Evolutionary conservation across 176 grass and related monocot genomes (phyloP), one percentile per base, ranked within the genome.

Genomic region (Oryza officinalis): DNA sequence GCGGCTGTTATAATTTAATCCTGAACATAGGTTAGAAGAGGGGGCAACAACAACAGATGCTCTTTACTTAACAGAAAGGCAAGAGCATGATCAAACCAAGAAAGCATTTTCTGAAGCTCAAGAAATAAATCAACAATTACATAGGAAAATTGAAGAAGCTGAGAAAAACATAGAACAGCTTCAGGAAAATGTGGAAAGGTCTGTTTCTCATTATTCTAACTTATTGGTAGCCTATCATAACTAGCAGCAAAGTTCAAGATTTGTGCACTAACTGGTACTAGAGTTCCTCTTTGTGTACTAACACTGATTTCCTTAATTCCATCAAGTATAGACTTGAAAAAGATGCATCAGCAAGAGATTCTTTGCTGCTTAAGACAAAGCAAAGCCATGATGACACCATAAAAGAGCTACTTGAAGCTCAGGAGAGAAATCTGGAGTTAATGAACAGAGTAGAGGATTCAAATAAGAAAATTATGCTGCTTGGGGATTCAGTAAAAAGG

Each of bases 21-120:
- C 15, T 87, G n/a, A 69, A 80, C 68, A 54, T 81, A 98, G 93
- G 83, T 76, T 98, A 85, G 96, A 98, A 92, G 96, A 98, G 63
- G 73, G 86, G 83, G 85, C 87, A 92, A 84, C 89, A 63, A 82
- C 83, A 85, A 82, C 46, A 5, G 92, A 94, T 74, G 81, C 89
- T 81, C 74, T 86, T 46, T 87, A 87, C 74, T 65, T 91, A 87
- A 67, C 84, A 78, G 92, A 94, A 89, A 91, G 76, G 61, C 80
- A 89, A 79, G 89, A 86, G 27, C 92, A 94, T 70, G 86, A 85
- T 65, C 49, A 74, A 85, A 89, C 87, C n/a, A 94, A 92, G 84
- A 90, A 89, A 75, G 73, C 61, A 43, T 71, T 92, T 26, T 87
- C 82, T 38, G 72, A 87, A 80, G 85, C 79, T 84, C 84, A 81